Evolutionary conservation across 2,329 filamentous ascomycete species (phyloP), one percentile per base, ranked within the genome.

Genomic region (Diaporthe ilicicola): DNA sequence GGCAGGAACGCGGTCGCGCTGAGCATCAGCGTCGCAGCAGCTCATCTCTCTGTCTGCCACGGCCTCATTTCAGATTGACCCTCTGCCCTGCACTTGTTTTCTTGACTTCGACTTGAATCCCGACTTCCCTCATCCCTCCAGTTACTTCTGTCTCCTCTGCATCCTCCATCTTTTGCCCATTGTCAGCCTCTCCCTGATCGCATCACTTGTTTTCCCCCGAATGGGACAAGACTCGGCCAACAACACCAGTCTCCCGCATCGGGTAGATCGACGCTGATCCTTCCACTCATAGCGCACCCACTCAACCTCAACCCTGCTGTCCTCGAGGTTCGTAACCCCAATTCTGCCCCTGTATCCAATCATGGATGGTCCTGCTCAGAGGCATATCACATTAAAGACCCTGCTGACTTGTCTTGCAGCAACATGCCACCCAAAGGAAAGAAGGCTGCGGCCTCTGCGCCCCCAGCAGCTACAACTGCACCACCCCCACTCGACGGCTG

Each of bases 401-500:
- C 34, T 50, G 29, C 44, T 64, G 34, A 55, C 42, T 29, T 15
- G 19, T 42, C 24, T 27, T 19, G 6, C 22, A 50, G 24, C 44
- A 61, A 17, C 17, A 72, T 72, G 71, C 68, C 71, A 8, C 54
- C 56, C 15, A 62, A 39, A 32, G 54, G 22, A 32, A 70, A 46
- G 37, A 76, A 71, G 24, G 70, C 71, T 29, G 67, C 76, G 34
- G 44, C 73, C 27, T 54, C 76, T 24, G 48, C 67, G 17, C 65
- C 70, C 9, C 75, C 77, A 2, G 24, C 29, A 2, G n/a, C 15
- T 39, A 17, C 46, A 54, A 39, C 53, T 34, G 32, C 32, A 34
- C 32, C 32, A 34, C 29, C 37, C 12, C 81, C 87, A 0, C 80
- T 91, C 4, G 79, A 83, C 1, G 86, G 84, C 5, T 84, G 81